Evolutionary conservation across 176 grass and related monocot genomes (phyloP).

Genomic region (Cymbopogon citratus): DNA sequence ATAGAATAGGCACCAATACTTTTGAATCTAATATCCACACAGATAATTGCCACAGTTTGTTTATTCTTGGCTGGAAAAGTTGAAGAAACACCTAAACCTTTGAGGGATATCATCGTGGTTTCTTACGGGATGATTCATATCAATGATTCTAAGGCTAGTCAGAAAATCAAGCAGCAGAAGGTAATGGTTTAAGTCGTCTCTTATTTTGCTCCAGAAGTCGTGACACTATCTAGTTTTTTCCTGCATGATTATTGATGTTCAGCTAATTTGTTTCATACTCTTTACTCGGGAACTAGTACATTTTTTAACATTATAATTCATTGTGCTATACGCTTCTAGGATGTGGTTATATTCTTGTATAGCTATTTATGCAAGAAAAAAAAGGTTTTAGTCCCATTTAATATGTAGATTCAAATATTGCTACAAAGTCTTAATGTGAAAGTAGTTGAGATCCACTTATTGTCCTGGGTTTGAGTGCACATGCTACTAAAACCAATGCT

Average conservation of each 20-base stretch:
- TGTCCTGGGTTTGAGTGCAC: not conserved
- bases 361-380: not conserved
- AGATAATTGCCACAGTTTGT: slow-evolving; percentile 97
- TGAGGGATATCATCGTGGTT: slow-evolving; percentile 94
- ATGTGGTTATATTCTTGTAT: not conserved
- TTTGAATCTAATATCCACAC: slow-evolving; percentile 35
- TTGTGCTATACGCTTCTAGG: not conserved
- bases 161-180: slow-evolving; percentile 97
- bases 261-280: not conserved
- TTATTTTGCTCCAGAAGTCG: slow-evolving; percentile 5
- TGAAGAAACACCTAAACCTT: slow-evolving; percentile 89
- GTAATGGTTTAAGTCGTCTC: slow-evolving; percentile 34
- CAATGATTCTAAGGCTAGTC: slow-evolving; percentile 80
- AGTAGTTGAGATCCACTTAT: not conserved
- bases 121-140: slow-evolving; percentile 91
- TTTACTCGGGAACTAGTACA: not conserved
- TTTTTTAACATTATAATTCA: not conserved
- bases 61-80: slow-evolving; percentile 99
- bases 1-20: not conserved
- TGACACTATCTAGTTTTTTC: not conserved
- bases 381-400: not conserved
- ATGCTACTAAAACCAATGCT: not conserved
- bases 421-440: not conserved
- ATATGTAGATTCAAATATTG: not conserved
- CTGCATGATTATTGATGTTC: not conserved